Evolutionary conservation across 1,139 yeast species (phyloP), one percentile per base, ranked within the genome.

Genomic region (Kodamaea derodonti): DNA sequence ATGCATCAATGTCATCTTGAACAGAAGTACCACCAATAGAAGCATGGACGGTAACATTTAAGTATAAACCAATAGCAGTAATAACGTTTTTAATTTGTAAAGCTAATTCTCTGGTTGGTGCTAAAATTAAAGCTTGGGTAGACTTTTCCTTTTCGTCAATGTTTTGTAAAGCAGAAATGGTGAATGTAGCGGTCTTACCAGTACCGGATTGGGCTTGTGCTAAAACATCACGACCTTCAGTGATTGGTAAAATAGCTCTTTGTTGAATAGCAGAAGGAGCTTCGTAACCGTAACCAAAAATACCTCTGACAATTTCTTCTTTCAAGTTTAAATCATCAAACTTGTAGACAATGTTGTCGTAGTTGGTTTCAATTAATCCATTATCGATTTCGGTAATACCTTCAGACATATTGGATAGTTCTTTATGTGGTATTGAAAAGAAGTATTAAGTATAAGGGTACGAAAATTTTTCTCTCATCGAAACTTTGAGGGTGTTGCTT

Each of bases 161-260:
- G 78, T 88, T 85, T 77, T 90, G 96, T 66, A 92, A 78, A 56
- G 95, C 92, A 56, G 96, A 84, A 57, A 92, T 90, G 65, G 97
- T 84, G 81, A 92, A 92, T 51, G 98, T 92, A 60, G 97, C 98
- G 46, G 98, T 92, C 77, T 92, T 92, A 82, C 98, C 98, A 49
- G 98, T 92, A 82, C 98, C 98, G 37, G 97, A 90, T 78, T 92
- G 98, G 52, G 97, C 97, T 72, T 92, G 98, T 51, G 97, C 98
- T 58, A 92, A 80, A 40, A 90, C 96, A 68, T 92, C 98, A 70
- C 92, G 81, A 51, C 95, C 96, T 67, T 86, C 94, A 60, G 92
- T 83, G 66, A 92, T 88, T 63, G 96, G 98, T 62, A 85, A 75
- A 56, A 92, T 92, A 48, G 98, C 98, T 72, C 98, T 86, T 68